Percentiles rank a stretch among this genome's conserved stretches.
Evolutionary conservation across 1,139 yeast genomes (phyloP).

Genomic region (Wickerhamiella pararugosa): DNA sequence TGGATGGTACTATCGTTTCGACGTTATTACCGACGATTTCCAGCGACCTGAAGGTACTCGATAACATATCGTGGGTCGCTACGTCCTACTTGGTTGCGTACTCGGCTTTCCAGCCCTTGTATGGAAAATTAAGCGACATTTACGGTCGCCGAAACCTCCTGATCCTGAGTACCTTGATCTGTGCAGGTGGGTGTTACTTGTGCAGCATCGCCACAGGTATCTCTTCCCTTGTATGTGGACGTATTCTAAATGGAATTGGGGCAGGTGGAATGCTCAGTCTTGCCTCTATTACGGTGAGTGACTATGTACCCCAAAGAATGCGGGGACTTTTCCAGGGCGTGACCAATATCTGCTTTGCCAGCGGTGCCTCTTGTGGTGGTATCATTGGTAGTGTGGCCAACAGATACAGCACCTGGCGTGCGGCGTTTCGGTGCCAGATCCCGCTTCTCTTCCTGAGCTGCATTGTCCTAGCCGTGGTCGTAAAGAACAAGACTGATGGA

Average conservation of each 20-base stretch:
- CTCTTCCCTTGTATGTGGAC: constrained; percentile 37
- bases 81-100: constrained; percentile 41
- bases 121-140: constrained; percentile 71
- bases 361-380: constrained; percentile 60
- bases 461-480: neutral
- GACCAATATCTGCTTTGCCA: constrained; percentile 46
- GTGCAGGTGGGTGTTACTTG: constrained; percentile 40
- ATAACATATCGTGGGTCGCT: constrained; percentile 42
- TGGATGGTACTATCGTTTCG: constrained; percentile 50
- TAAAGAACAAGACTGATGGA: constrained; percentile 2
- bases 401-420: constrained; percentile 62
- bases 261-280: constrained; percentile 46
- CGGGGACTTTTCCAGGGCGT: constrained; percentile 47
- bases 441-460: constrained; percentile 40
- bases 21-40: constrained; percentile 46
- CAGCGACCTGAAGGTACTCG: constrained; percentile 39
- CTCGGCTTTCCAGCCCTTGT: constrained; percentile 56
- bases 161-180: constrained; percentile 32
- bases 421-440: constrained; percentile 41
- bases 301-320: constrained; percentile 38
- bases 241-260: constrained; percentile 46
- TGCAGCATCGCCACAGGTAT: constrained; percentile 34
- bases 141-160: constrained; percentile 53
- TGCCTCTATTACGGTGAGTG: constrained; percentile 39
- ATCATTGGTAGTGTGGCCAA: constrained; percentile 54